Conservation (phyloP, 805 yeast genomes). For the Kluyveromyces starmeri region DNA sequence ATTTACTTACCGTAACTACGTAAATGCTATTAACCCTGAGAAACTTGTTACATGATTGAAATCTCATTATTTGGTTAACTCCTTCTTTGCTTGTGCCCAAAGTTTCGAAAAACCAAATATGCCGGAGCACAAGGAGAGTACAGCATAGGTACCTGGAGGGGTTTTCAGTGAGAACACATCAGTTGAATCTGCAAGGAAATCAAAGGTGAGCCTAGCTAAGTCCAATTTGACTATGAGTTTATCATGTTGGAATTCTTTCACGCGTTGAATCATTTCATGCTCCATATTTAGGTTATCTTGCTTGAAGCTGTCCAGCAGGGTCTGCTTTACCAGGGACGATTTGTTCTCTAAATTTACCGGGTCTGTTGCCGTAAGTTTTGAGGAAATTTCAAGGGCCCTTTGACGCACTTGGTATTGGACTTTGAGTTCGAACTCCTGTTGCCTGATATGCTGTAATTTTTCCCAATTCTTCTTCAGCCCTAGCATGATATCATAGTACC, state of each 20-base stretch:
- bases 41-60: too few relatives aligned
- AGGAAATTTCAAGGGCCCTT: constrained; percentile 16
- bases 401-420: constrained; percentile 53
- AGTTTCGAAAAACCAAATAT: constrained; percentile 22
- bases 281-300: constrained; percentile 8
- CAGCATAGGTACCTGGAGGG: constrained; percentile 25
- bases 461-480: constrained; percentile 45
- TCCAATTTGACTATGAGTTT: constrained; percentile 33
- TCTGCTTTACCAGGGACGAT: background rate
- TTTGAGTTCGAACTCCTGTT: constrained; percentile 42
- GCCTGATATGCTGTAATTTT: constrained; percentile 34
- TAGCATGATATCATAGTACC: constrained; percentile 59
- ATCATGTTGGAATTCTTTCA: constrained; percentile 30
- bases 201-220: constrained; percentile 35
- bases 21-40: too few relatives aligned
- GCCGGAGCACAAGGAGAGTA: constrained; percentile 27
- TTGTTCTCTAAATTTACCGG: background rate
- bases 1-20: too few relatives aligned
- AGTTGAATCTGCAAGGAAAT: constrained; percentile 39
- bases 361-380: constrained; percentile 9
- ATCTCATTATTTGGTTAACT: constrained; percentile 6
- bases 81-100: constrained; percentile 22
- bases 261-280: constrained; percentile 18
- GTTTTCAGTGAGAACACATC: constrained; percentile 35
- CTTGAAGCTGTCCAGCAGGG: constrained; percentile 1